Evolutionary conservation across 768 basidiomycete species (phyloP), one percentile per base, ranked within the genome.

Genomic region (Lactifluus rugatus): DNA sequence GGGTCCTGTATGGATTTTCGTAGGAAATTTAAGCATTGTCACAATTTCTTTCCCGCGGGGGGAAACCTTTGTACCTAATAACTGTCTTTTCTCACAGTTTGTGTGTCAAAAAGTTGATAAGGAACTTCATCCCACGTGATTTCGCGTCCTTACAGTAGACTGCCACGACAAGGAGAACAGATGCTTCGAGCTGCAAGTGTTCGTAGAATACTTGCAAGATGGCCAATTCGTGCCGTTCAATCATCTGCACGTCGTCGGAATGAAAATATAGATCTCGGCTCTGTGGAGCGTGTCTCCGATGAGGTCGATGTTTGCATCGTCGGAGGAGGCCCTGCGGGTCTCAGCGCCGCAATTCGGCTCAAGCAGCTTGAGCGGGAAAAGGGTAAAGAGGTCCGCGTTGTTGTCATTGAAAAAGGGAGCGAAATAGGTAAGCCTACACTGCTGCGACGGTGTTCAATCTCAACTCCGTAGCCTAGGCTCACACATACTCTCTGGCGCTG

Each of bases 271-370:
- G 78, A 88, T 66, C 80, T 84, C 0, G 70, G 71, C 16, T 71
- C 69, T n/a, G 76, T 93, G 17, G 89, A 96, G 62, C 81, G 93
- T 13, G 82, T 83, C n/a, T 80, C 84, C 44, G 96, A 98, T 66
- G 82, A 92, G 45, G 93, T 94, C 36, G 95, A 99, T 66, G 93
- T 98, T 36, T 95, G 93, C 70, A 97, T 99, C 67, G 93, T 96
- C 56, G 95, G 95, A 10, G 94, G 81, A 2, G 96, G 94, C 2
- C 96, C 96, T 0, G 95, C 96, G 0, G 95, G 96, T 6, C 79
- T 99, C 60, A 87, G 85, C 62, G 93, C 95, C n/a, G 95, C 93
- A 5, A 98, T 98, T 60, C 81, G 93, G 5, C 74, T 99, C 53
- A 97, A 95, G 73, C 94, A 98, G 72, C 82, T 96, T 25, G 91